These are phyloP conservation scores for Trichaptum fuscoviolaceum DNA, from an alignment of 768 basidiomycete genomes.

Conservation along the genomic window DNA sequence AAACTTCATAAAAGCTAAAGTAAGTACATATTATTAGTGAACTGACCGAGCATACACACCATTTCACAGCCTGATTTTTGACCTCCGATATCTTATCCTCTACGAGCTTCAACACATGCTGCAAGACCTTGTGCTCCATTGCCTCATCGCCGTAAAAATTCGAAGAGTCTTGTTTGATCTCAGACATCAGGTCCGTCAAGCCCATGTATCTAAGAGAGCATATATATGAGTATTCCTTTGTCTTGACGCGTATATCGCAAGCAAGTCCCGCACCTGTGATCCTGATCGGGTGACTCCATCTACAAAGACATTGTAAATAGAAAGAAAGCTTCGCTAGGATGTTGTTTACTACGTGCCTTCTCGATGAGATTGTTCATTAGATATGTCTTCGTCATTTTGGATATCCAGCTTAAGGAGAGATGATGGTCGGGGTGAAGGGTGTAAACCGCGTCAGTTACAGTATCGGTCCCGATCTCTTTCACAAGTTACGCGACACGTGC, in stretches of 20 bases:
- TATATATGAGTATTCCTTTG: constrained; percentile 14
- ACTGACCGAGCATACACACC: constrained; percentile 42
- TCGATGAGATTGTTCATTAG: constrained; percentile 81
- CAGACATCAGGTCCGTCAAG: constrained; percentile 87
- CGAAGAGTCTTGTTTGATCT: constrained; percentile 73
- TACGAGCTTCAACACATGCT: constrained; percentile 78
- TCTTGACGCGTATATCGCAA: constrained; percentile 9
- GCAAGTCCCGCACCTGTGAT: constrained; percentile 70
- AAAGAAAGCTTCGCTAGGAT: not conserved
- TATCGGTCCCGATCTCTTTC: not conserved
- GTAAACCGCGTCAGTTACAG: not conserved
- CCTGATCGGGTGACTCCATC: constrained; percentile 91
- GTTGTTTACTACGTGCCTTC: constrained; percentile 42
- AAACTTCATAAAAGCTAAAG: constrained; percentile 42
- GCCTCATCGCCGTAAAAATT: constrained; percentile 81
- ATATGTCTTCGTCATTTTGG: constrained; percentile 73
- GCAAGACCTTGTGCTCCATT: constrained; percentile 79
- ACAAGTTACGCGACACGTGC: not conserved
- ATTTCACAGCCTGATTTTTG: constrained; percentile 96
- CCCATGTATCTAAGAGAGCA: constrained; percentile 80
- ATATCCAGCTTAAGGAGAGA: not conserved
- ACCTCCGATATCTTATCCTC: constrained; percentile 97
- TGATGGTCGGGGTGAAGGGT: not conserved
- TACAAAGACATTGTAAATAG: constrained; percentile 23
- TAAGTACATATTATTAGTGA: not conserved